phyloP scores from a whole-genome alignment of 1,139 yeast genomes.

The Geotrichum citri-aurantii region DNA sequence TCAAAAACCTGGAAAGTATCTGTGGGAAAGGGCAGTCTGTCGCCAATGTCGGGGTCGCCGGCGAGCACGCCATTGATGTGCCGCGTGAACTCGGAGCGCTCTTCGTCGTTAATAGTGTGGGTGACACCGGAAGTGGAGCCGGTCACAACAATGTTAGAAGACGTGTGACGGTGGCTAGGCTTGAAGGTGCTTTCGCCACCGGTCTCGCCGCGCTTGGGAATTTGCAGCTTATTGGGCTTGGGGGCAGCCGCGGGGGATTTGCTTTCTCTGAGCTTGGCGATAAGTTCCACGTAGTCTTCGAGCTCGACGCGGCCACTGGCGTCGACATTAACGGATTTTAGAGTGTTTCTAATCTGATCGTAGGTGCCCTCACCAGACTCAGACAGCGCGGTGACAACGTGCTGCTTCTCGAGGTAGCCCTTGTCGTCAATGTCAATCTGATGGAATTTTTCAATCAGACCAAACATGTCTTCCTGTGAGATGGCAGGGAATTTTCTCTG shows the following conservation, averaged over 20 bases:
- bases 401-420: conserved; percentile 94
- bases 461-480: conserved; percentile 80
- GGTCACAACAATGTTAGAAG: conserved; percentile 59
- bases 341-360: conserved; percentile 89
- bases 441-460: conserved; percentile 76
- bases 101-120: conserved; percentile 96
- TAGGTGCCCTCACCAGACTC: conserved; percentile 74
- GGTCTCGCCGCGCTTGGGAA: conserved; percentile 22
- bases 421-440: conserved; percentile 81
- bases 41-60: conserved; percentile 85
- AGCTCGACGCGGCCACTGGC: conserved; percentile 96
- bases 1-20: conserved; percentile 94
- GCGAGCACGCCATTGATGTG: conserved; percentile 88
- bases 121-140: conserved; percentile 89
- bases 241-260: conserved; percentile 25
- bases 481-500: conserved; percentile 80
- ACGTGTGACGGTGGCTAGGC: conserved; percentile 18
- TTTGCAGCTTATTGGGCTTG: conserved; percentile 18
- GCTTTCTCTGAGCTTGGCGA: conserved; percentile 36
- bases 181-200: conserved; percentile 7
- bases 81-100: conserved; percentile 88
- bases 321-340: conserved; percentile 85
- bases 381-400: conserved; percentile 77
- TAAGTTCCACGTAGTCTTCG: conserved; percentile 87
- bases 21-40: conserved; percentile 83